A percentile compares a stretch with the other conserved stretches of the same genome.
phyloP scores from a whole-genome alignment of 495 filamentous ascomycete species.

The Extremus antarcticus region DNA sequence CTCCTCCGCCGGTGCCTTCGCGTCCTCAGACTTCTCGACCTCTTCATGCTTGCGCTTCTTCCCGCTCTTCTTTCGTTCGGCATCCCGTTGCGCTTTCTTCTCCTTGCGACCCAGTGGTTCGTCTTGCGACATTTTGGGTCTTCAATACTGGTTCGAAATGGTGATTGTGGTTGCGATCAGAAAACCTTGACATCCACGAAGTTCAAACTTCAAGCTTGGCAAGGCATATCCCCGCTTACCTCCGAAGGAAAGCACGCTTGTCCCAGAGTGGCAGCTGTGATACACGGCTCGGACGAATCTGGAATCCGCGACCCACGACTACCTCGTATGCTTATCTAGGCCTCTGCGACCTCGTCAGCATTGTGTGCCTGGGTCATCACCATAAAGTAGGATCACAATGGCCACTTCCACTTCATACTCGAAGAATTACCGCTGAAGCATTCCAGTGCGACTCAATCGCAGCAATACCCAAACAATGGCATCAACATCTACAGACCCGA shows the following conservation, averaged over 20 bases:
- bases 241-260: neutral
- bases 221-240: no score
- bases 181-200: neutral
- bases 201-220: no score
- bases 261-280: neutral
- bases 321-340: no score
- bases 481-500: slow-evolving; percentile 4
- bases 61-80: slow-evolving; percentile 6
- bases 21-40: neutral
- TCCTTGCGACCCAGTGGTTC: slow-evolving; percentile 7
- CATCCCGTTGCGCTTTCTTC: slow-evolving; percentile 14
- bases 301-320: no score
- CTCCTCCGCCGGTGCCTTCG: no score
- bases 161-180: no score
- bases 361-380: no score
- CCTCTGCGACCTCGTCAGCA: neutral
- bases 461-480: neutral
- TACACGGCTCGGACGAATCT: no score
- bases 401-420: neutral
- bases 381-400: no score
- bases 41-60: slow-evolving; percentile 16
- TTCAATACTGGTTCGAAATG: neutral
- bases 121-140: slow-evolving; percentile 10
- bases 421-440: neutral
- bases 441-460: neutral